Evolutionary conservation across 163 green algal species (phyloP).

Genomic region (Coccomyxa subellipsoidea): DNA sequence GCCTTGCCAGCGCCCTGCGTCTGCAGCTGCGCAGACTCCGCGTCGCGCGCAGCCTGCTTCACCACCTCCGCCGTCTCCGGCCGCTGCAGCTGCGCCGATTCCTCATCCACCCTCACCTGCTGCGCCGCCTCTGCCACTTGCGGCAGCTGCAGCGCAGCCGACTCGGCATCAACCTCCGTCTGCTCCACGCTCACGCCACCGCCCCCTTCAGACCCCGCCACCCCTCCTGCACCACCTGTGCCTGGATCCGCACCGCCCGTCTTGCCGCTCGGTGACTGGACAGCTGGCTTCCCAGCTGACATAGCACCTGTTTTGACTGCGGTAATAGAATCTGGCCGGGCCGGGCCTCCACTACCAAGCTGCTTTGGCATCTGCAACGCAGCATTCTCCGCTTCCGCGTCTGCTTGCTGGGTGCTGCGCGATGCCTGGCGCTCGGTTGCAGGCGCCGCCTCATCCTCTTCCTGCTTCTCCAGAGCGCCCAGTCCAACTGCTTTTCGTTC

Average conservation of each 20-base stretch:
- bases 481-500: no score
- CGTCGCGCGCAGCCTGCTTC: neutral
- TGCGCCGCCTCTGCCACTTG: neutral
- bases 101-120: constrained; percentile 2
- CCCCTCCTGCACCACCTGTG: neutral
- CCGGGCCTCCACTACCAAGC: neutral
- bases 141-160: neutral
- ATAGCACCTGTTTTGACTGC: neutral
- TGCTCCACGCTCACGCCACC: neutral
- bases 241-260: neutral
- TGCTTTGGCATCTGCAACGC: neutral
- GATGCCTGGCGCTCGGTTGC: neutral
- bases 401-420: neutral
- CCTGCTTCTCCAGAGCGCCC: neutral
- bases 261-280: neutral
- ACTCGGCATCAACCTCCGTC: neutral
- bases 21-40: constrained; percentile 5
- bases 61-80: neutral
- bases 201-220: neutral
- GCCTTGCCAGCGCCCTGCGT: neutral
- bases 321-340: neutral
- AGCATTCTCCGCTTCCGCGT: neutral
- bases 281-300: neutral
- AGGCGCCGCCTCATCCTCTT: neutral
- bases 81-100: neutral